Evolutionary conservation across 768 basidiomycete genomes (phyloP).

Genomic region (Leccinum uliginosum): DNA sequence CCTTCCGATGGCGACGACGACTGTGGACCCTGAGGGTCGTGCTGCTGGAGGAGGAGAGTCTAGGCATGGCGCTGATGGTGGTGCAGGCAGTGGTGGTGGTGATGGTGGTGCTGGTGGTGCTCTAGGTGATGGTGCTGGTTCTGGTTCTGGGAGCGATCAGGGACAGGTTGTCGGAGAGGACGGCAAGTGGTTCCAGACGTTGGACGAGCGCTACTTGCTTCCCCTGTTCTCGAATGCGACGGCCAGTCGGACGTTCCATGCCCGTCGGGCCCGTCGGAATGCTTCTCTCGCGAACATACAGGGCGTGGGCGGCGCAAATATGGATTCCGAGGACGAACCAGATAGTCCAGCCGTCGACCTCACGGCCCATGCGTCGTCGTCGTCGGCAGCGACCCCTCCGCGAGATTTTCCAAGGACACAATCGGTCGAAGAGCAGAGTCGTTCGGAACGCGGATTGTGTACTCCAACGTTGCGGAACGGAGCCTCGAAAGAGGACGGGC

Average conservation of each 20-base stretch:
- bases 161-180: conserved; percentile 47
- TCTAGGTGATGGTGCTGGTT: neutral
- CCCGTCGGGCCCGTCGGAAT: conserved; percentile 58
- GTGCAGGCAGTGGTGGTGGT: neutral
- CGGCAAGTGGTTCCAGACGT: conserved; percentile 91
- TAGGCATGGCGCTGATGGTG: neutral
- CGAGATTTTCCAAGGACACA: conserved; percentile 21
- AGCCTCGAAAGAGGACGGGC: conserved; percentile 27
- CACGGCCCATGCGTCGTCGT: conserved; percentile 20
- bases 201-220: conserved; percentile 92
- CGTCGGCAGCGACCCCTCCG: conserved; percentile 2
- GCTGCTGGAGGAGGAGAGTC: conserved; percentile 3
- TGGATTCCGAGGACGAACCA: conserved; percentile 38
- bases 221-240: conserved; percentile 93
- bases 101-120: neutral
- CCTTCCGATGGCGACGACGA: conserved; percentile 65
- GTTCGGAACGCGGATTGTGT: conserved; percentile 58
- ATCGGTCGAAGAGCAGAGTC: conserved; percentile 43
- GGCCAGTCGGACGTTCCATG: conserved; percentile 82
- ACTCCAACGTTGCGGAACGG: conserved; percentile 60
- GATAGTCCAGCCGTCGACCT: conserved; percentile 44
- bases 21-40: conserved; percentile 24
- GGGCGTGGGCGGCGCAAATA: conserved; percentile 17
- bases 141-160: neutral
- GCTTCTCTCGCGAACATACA: conserved; percentile 25